Conservation (phyloP, 805 yeast genomes). For the Nakazawaea molendinolei region DNA sequence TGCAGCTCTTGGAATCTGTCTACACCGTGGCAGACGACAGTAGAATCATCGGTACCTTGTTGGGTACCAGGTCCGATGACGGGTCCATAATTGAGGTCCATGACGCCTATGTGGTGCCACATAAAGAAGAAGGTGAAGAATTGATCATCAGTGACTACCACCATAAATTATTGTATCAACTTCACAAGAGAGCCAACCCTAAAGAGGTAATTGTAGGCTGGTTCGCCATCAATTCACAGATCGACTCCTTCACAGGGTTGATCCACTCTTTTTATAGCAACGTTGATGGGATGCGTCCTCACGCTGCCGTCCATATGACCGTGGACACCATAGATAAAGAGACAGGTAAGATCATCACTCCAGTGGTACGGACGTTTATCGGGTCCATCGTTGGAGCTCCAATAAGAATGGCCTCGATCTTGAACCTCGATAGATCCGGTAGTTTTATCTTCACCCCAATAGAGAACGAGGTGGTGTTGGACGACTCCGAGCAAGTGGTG, state of each 20-base stretch:
- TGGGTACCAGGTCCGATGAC: conserved; percentile 80
- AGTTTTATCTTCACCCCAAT: conserved; percentile 71
- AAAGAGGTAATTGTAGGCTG: conserved; percentile 78
- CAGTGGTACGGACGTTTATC: conserved; percentile 60
- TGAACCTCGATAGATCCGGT: conserved; percentile 33
- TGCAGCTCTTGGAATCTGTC: conserved; percentile 70
- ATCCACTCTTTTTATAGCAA: conserved; percentile 76
- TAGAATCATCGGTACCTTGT: conserved; percentile 74
- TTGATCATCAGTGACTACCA: conserved; percentile 72
- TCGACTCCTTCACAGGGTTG: conserved; percentile 68
- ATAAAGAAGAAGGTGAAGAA: conserved; percentile 67
- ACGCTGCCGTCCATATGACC: conserved; percentile 75
- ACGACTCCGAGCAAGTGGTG: conserved; percentile 51
- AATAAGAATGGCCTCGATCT: conserved; percentile 26
- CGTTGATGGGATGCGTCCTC: conserved; percentile 61
- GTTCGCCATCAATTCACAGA: conserved; percentile 57
- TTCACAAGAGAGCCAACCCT: conserved; percentile 74
- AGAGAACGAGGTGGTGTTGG: conserved; percentile 54
- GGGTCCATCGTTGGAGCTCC: conserved; percentile 68
- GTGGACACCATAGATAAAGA: conserved; percentile 48
- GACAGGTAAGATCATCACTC: conserved; percentile 42
- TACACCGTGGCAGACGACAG: conserved; percentile 48
- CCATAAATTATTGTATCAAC: conserved; percentile 61
- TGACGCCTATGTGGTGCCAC: conserved; percentile 78
- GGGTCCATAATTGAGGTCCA: conserved; percentile 68